A percentile compares a stretch with the other conserved stretches of the same genome.
These are phyloP conservation scores for Moesziomyces sp. DNA, from an alignment of 1,284 basidiomycete species.

Conservation along the genomic window DNA sequence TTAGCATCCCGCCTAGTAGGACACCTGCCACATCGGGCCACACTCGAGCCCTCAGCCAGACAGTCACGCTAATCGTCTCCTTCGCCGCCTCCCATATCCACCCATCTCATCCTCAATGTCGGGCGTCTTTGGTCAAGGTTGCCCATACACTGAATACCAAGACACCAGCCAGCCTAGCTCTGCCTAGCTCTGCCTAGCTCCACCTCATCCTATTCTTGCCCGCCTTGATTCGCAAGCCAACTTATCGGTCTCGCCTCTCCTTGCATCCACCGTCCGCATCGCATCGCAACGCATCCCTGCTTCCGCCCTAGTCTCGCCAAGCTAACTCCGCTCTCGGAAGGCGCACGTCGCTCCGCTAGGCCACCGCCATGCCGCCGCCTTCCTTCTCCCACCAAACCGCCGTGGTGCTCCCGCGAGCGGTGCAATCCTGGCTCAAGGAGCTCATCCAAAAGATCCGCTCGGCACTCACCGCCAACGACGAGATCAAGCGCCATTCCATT, in stretches of 20 bases:
- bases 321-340: not conserved
- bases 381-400: constrained; percentile 48
- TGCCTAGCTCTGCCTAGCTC: not conserved
- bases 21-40: too few relatives aligned
- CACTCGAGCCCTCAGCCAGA: not conserved
- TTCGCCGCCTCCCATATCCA: constrained; percentile 12
- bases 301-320: not conserved
- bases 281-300: not conserved
- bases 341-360: not conserved
- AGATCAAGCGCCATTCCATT: constrained; percentile 28
- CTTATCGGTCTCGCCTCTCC: too few relatives aligned
- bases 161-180: constrained; percentile 37
- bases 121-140: constrained; percentile 48
- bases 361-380: constrained; percentile 39
- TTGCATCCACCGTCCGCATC: not conserved
- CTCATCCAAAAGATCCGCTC: constrained; percentile 32
- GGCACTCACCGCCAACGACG: constrained; percentile 22
- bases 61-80: not conserved
- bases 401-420: constrained; percentile 30
- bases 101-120: constrained; percentile 36
- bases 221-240: not conserved
- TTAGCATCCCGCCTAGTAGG: too few relatives aligned
- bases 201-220: not conserved
- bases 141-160: constrained; percentile 46
- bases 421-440: constrained; percentile 49